Evolutionary conservation across 768 basidiomycete species (phyloP), one percentile per base, ranked within the genome.

Genomic region (Pluteus cervinus): DNA sequence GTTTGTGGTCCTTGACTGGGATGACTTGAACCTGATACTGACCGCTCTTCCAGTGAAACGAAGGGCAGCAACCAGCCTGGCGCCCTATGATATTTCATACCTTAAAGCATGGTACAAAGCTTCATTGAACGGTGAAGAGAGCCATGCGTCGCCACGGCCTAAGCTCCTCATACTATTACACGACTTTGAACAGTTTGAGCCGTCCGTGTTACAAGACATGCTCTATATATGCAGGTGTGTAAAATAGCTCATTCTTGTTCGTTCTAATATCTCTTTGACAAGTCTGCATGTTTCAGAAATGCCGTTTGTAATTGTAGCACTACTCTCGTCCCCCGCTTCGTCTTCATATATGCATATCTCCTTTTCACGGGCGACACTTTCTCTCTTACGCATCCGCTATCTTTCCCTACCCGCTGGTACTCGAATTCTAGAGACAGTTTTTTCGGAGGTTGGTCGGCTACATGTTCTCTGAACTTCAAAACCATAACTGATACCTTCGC

Each of bases 181-280:
- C 39, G 79, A 84, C 39, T 86, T 89, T 45, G 86, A 88, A 49
- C 75, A 79, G 50, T 74, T 84, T 33, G 82, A 85, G 39, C 58
- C 73, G 0, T 37, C 45, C 2, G 67, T 87, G 2, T 54, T 88
- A 33, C 75, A 81, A 48, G 84, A 88, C 47, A 49, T 86, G 12
- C 74, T 86, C 28, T 70, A 81, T 37, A 78, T 87, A 24, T 83
- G 73, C 64, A 84, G 81, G 85, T 79, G 43, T 21, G 53, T 33
- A 9, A 21, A 9, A n/a, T n/a, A 12, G 29, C 9, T 4, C 25
- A 28, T 5, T 14, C 21, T 9, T 1, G 24, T 16, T 30, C 3
- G 4, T 29, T 14, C 7, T 5, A 4, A 23, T 24, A 36, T 12
- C 10, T 17, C n/a, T 22, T 41, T 33, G 7, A 20, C 20, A n/a